A percentile compares a stretch with the other conserved stretches of the same genome.
phyloP scores from a whole-genome alignment of 2,329 filamentous ascomycete genomes.

The Aspergillus persii region DNA sequence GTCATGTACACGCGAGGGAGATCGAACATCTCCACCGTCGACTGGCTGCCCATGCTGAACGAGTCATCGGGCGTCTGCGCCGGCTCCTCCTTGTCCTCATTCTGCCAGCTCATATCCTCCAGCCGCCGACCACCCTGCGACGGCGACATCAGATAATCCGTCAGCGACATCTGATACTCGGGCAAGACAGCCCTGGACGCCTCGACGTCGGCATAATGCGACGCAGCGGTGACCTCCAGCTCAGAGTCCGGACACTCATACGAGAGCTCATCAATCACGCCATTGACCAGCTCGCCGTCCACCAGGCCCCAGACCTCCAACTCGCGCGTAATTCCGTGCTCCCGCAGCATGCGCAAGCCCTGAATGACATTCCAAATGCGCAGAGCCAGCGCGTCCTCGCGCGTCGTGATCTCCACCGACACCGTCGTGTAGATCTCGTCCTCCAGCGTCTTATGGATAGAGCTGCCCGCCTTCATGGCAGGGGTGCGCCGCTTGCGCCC shows the following conservation, averaged over 20 bases:
- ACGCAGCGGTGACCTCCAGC: constrained; percentile 61
- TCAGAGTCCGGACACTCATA: constrained; percentile 71
- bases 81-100: constrained; percentile 13
- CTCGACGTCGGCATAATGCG: constrained; percentile 38
- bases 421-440: constrained; percentile 80
- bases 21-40: constrained; percentile 21
- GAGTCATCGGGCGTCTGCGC: constrained; percentile 8
- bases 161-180: constrained; percentile 46
- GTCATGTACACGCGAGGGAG: constrained; percentile 65
- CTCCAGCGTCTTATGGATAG: constrained; percentile 79
- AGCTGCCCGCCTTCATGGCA: constrained; percentile 80
- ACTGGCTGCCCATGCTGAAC: constrained; percentile 13
- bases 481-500: constrained; percentile 72
- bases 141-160: constrained; percentile 44
- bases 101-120: constrained; percentile 28
- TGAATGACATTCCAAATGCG: constrained; percentile 89
- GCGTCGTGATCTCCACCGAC: constrained; percentile 66
- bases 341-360: constrained; percentile 70
- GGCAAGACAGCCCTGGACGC: constrained; percentile 36
- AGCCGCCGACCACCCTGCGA: constrained; percentile 35
- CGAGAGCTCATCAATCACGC: constrained; percentile 83
- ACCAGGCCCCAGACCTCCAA: constrained; percentile 82
- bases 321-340: constrained; percentile 71
- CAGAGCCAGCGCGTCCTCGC: constrained; percentile 79
- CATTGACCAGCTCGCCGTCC: constrained; percentile 79